A percentile compares a stretch with the other conserved stretches of the same genome.
Conservation (phyloP, 331 rosid genomes). For the Acacia concinna region DNA sequence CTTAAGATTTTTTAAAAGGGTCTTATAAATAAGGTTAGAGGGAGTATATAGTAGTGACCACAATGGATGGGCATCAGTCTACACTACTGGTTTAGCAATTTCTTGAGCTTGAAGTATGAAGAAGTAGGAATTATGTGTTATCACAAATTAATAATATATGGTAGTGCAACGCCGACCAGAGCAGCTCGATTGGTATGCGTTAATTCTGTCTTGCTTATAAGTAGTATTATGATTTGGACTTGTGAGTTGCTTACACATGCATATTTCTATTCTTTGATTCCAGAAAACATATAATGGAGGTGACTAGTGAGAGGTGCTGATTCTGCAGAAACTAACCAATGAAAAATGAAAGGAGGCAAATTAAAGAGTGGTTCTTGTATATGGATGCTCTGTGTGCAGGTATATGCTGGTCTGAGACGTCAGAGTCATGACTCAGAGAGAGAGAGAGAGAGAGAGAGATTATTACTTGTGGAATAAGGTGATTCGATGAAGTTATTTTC, state of each 20-base stretch:
- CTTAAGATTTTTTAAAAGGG: no score
- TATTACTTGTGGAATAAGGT: neutral
- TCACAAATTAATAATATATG: neutral
- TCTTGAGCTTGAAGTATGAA: neutral
- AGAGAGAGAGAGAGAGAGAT: neutral
- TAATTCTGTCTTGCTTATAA: neutral
- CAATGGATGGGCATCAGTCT: neutral
- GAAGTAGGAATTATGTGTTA: neutral
- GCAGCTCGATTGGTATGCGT: neutral
- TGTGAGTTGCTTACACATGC: neutral
- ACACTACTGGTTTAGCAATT: neutral
- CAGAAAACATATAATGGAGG: neutral
- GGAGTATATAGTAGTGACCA: neutral
- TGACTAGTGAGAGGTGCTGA: neutral
- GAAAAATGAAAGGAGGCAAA: neutral
- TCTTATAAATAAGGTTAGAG: no score
- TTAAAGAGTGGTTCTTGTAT: neutral
- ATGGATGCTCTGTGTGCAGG: neutral
- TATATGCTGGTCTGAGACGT: neutral
- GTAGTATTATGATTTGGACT: slow-evolving; percentile 28
- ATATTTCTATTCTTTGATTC: neutral
- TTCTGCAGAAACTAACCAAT: slow-evolving; percentile 1
- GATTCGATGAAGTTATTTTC: neutral
- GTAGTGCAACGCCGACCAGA: slow-evolving; percentile 21
- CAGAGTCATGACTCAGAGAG: no score